A percentile compares a stretch with the other conserved stretches of the same genome.
These are phyloP conservation scores for Acer yangbiense DNA, from an alignment of 345 rosid genomes.

Conservation along the genomic window DNA sequence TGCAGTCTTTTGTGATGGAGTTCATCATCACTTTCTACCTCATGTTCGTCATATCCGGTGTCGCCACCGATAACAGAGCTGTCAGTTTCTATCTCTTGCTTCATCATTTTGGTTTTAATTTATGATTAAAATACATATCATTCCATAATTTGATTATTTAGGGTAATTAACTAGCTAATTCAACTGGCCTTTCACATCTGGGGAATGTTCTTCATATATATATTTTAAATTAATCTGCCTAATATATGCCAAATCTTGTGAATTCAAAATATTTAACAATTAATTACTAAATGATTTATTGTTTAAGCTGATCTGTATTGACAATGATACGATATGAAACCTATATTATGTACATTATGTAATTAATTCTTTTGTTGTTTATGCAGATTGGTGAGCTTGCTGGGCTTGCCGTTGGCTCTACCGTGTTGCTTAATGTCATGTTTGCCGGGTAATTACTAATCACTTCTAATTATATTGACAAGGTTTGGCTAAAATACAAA, in stretches of 20 bases:
- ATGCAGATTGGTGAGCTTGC: constrained; percentile 93
- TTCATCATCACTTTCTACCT: constrained; percentile 94
- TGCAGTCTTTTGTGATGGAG: constrained; percentile 81
- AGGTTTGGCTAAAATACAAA: too few species aligned
- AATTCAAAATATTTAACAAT: background rate
- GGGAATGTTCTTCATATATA: too few species aligned
- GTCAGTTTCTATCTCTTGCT: constrained; percentile 40
- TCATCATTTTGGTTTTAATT: background rate
- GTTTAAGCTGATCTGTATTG: constrained; percentile 6
- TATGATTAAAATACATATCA: background rate
- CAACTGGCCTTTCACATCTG: background rate
- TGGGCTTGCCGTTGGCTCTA: constrained; percentile 87
- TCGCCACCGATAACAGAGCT: constrained; percentile 92
- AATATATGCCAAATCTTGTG: background rate
- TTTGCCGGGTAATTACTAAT: constrained; percentile 64
- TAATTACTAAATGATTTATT: background rate
- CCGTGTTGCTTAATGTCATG: constrained; percentile 81
- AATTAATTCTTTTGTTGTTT: constrained; percentile 1
- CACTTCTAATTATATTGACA: background rate
- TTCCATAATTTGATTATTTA: background rate
- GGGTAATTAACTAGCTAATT: background rate
- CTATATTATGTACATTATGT: background rate
- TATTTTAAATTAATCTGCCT: background rate
- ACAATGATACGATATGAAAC: background rate
- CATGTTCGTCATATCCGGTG: constrained; percentile 87